These are phyloP conservation scores for Novakomyces olei DNA, from an alignment of 805 yeast species.

Conservation along the genomic window DNA sequence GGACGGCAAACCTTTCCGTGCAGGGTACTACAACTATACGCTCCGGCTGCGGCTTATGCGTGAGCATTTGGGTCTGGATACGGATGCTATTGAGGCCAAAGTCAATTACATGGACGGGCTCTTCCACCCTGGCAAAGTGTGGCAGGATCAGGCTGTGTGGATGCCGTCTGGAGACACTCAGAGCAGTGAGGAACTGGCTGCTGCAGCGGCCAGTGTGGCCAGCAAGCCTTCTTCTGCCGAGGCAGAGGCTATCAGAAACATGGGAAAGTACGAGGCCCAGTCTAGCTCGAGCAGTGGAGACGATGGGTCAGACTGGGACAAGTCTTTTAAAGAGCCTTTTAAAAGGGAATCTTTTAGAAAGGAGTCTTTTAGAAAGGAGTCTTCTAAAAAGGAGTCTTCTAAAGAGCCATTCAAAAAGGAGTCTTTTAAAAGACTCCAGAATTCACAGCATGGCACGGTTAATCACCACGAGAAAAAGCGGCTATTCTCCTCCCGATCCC, in stretches of 20 bases:
- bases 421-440: too few relatives aligned
- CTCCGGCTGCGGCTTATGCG: conserved; percentile 82
- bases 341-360: too few relatives aligned
- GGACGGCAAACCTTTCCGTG: conserved; percentile 65
- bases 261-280: not conserved
- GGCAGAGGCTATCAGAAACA: not conserved
- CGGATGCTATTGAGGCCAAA: conserved; percentile 59
- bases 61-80: conserved; percentile 88
- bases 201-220: conserved; percentile 1
- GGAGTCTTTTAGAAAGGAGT: too few relatives aligned
- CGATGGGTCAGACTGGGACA: not conserved
- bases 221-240: not conserved
- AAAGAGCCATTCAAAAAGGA: too few relatives aligned
- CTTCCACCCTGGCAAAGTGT: not conserved
- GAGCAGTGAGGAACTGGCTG: not conserved
- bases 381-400: too few relatives aligned
- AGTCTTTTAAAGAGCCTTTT: too few relatives aligned
- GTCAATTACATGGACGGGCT: conserved; percentile 41
- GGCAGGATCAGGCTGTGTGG: conserved; percentile 2
- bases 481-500: too few relatives aligned
- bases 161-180: not conserved
- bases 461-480: too few relatives aligned
- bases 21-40: conserved; percentile 74
- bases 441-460: too few relatives aligned
- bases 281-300: not conserved